Base-by-base conservation (phyloP, 768 basidiomycete genomes). In the Tylopilus subfusipes region DNA sequence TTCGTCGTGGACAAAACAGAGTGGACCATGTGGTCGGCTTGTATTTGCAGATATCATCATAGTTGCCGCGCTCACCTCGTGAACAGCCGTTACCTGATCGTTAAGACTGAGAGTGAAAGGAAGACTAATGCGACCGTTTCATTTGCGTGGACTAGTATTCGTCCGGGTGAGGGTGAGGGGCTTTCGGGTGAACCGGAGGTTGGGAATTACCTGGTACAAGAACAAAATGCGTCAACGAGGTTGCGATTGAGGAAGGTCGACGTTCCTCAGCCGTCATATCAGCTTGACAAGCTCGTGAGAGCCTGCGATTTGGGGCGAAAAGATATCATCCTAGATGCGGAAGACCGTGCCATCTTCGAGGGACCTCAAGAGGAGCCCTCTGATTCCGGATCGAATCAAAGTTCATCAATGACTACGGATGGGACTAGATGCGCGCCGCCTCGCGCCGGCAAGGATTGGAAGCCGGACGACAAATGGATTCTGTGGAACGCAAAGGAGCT, bases 1-100 rank as follows among this genome's bases (percentile, higher is more conserved):
- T 86, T 88, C 4, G 77, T 88, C 36, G 77, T 88, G 34, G 68
- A 78, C 19, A 72, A 86, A 51, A 84, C 84, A 1, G 76, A 82
- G 39, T 88, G 86, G 86, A 85, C 88, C 49, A 75, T 86, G 64
- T 85, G 84, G 84, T 83, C 59, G 42, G 80, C 27, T 46, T 27
- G 21, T 19, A 4, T 42, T 19, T 5, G 42, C 18, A 22, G 19
- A 5, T 7, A 14, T 30, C 12, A 19, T 16, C 30, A 7, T 39
- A 3, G 16, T 21, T 34, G 14, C 5, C 8, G 10, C 8, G 27
- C 48, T 50, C 25, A 50, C 46, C 29, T 4, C 22, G 40, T 52
- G 5, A 48, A 30, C 48, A 85, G 82, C 58, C 84, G 85, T 9
- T 88, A 86, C 67, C 74, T 88, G 1, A 72, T 88, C 40, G 79